Evolutionary conservation across 306 rosid genomes (phyloP), one percentile per base, ranked within the genome.

Genomic region (Acacia melanoxylon): DNA sequence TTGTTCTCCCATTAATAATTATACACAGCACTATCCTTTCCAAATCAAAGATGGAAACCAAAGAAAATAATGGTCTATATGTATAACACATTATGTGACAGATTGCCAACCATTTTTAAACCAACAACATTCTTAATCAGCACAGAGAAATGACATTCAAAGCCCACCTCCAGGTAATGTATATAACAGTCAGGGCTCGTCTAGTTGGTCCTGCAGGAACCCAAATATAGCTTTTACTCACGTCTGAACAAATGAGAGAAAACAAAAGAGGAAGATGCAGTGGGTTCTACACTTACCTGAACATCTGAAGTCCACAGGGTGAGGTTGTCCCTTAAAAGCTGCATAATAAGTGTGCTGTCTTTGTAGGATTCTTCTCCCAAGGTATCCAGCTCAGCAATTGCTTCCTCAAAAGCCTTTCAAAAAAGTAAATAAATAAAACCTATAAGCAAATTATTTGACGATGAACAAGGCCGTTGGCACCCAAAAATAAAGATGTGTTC

Each of bases 271-370:
- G 40, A 62, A 62, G 41, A 63, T 27, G 40, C 4, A 15, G 41
- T 15, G 33, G 35, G 80, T 42, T 74, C 51, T 29, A 71, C 75
- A 81, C 84, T 82, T 58, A 89, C 97, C 89, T 87, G 94, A 48
- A 82, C 91, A 87, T 93, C 97, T 68, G 97, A 90, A 74, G 97
- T 92, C 97, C 97, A 92, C 63, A 92, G 97, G 54, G 97, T 92
- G 80, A 92, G 94, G 82, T 92, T 92, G 89, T 92, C 97, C 88
- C 97, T 86, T 48, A 92, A 61, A 72, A 92, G 97, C 78, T 92
- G 97, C 97, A 92, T 92, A 63, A 92, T 92, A 51, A 92, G 94
- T n/a, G 97, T 92, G 92, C 97, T 92, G 86, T 92, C 97, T 78
- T 92, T 92, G 89, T 90, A 92, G 62, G 94, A 92, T 86, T 92